Evolutionary conservation across 768 basidiomycete species (phyloP).

Genomic region (Macrocybe gigantea): DNA sequence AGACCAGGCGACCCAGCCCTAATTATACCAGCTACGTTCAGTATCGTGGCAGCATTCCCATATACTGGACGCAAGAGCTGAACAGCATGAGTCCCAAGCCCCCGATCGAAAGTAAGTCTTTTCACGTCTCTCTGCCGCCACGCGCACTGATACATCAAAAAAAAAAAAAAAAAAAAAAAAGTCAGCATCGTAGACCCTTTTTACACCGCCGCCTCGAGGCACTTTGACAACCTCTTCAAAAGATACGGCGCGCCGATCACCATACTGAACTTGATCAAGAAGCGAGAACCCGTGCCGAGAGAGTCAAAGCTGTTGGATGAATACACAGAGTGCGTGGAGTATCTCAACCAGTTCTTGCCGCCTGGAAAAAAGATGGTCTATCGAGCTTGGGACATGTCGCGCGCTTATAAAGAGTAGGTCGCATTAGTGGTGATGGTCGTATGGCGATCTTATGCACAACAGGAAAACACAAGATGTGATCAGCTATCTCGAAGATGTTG

Average conservation of each 20-base stretch:
- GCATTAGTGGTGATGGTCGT: not conserved
- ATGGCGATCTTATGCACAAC: not conserved
- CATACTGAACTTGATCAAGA: constrained; percentile 93
- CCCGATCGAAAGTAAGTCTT: constrained; percentile 83
- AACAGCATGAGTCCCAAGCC: constrained; percentile 88
- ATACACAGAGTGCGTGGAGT: constrained; percentile 87
- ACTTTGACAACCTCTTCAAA: constrained; percentile 87
- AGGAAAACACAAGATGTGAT: constrained; percentile 97
- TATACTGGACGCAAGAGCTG: constrained; percentile 95
- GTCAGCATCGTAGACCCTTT: constrained; percentile 94
- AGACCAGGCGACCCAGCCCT: constrained; percentile 60
- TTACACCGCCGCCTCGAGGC: constrained; percentile 86
- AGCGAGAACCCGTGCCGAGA: constrained; percentile 67
- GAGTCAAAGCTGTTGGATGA: constrained; percentile 89
- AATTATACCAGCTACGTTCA: constrained; percentile 96
- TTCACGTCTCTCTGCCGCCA: not conserved
- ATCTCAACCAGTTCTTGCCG: constrained; percentile 94
- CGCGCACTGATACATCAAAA: not conserved
- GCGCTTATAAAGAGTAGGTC: constrained; percentile 86
- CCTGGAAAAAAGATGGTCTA: constrained; percentile 82
- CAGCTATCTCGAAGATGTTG: constrained; percentile 89
- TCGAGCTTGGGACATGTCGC: constrained; percentile 94
- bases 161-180: constrained; percentile 18
- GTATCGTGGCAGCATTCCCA: constrained; percentile 93
- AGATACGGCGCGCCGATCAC: constrained; percentile 89